Percentiles rank a stretch among this genome's conserved stretches.
These are phyloP conservation scores for Colletotrichum somersetense DNA, from an alignment of 2,329 filamentous ascomycete genomes.

Conservation along the genomic window DNA sequence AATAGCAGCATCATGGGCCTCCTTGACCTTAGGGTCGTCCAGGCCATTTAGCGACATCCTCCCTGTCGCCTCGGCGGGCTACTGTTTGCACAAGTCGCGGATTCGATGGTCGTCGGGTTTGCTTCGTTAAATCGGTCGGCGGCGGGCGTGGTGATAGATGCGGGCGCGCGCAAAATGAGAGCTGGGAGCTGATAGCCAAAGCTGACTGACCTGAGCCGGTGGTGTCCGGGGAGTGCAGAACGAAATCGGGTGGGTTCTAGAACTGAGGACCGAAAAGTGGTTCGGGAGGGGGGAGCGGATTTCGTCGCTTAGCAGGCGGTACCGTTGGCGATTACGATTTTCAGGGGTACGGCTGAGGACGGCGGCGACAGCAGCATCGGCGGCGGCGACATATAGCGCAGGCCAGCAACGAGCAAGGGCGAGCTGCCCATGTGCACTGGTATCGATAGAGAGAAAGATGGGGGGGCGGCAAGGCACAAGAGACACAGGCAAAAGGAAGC, in stretches of 20 bases:
- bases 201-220: conserved; percentile 18
- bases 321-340: conserved; percentile 36
- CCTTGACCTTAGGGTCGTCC: conserved; percentile 82
- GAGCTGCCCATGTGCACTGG: conserved; percentile 32
- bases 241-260: conserved; percentile 37
- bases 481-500: conserved; percentile 8
- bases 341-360: conserved; percentile 42
- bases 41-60: conserved; percentile 96
- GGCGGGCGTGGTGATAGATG: conserved; percentile 9
- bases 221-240: conserved; percentile 30
- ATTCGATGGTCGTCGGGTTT: conserved; percentile 12
- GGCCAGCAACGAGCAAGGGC: conserved; percentile 33
- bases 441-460: not conserved
- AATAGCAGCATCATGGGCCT: conserved; percentile 84
- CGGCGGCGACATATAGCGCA: conserved; percentile 39
- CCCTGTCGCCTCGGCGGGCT: conserved; percentile 32
- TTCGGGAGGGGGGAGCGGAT: conserved; percentile 13
- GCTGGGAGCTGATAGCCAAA: conserved; percentile 13
- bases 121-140: conserved; percentile 5
- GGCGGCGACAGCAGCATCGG: conserved; percentile 21
- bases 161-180: conserved; percentile 15
- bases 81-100: conserved; percentile 1
- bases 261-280: conserved; percentile 37
- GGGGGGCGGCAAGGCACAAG: conserved; percentile 14
- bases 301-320: conserved; percentile 40